A percentile compares a stretch with the other conserved stretches of the same genome.
Conservation (phyloP, 768 basidiomycete species). For the Astraeus odoratus region DNA sequence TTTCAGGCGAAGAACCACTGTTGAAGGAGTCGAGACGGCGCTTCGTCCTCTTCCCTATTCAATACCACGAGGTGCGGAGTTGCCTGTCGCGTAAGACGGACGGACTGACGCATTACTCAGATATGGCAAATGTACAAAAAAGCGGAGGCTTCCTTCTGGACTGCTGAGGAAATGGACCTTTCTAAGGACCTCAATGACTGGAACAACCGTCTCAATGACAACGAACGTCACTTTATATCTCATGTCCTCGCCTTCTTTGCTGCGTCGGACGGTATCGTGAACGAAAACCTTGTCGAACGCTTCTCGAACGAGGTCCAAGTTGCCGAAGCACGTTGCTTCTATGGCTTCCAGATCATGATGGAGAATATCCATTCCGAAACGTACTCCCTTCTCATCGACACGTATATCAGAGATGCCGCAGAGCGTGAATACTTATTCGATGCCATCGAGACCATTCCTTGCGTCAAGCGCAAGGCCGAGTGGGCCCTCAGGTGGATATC, state of each 20-base stretch:
- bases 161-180: conserved; percentile 86
- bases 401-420: conserved; percentile 77
- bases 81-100: background rate
- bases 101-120: conserved; percentile 32
- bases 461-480: conserved; percentile 86
- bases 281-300: conserved; percentile 91
- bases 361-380: conserved; percentile 97
- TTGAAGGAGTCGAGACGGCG: conserved; percentile 69
- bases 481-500: conserved; percentile 95
- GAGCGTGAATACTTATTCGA: conserved; percentile 82
- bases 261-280: conserved; percentile 93
- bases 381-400: conserved; percentile 93
- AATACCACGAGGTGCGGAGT: conserved; percentile 73
- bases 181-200: conserved; percentile 86
- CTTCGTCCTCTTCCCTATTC: conserved; percentile 91
- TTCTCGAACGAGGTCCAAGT: conserved; percentile 90
- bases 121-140: conserved; percentile 97
- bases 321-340: conserved; percentile 93
- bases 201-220: conserved; percentile 69
- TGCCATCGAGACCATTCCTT: conserved; percentile 90
- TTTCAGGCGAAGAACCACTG: conserved; percentile 68
- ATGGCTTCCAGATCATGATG: conserved; percentile 99
- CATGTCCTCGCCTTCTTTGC: conserved; percentile 96
- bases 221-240: conserved; percentile 85
- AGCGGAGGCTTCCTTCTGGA: conserved; percentile 92